Percentiles rank a stretch among this genome's conserved stretches.
Conservation (phyloP, 352 stramenopile genomes). For the Globisporangium parvum region DNA sequence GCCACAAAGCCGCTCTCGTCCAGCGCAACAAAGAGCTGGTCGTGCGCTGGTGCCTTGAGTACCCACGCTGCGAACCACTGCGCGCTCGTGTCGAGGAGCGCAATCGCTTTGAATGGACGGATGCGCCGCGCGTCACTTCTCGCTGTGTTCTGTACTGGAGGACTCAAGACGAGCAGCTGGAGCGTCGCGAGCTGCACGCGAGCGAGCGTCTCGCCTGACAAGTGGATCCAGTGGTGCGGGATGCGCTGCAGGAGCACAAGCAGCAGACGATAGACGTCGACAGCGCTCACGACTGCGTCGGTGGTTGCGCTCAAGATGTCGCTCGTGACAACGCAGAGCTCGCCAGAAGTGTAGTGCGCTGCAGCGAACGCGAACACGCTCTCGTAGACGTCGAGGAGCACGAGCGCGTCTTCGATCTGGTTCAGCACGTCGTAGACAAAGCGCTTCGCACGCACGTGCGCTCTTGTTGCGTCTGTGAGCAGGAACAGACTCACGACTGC, state of each 20-base stretch:
- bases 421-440: conserved; percentile 35
- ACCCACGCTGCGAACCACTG: conserved; percentile 49
- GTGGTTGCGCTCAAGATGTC: conserved; percentile 10
- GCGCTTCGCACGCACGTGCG: conserved; percentile 16
- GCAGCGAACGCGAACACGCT: conserved; percentile 41
- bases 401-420: conserved; percentile 35
- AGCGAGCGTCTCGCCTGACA: conserved; percentile 35
- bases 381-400: conserved; percentile 49
- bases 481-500: conserved; percentile 32
- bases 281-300: conserved; percentile 3
- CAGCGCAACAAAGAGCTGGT: conserved; percentile 31
- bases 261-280: conserved; percentile 44
- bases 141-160: conserved; percentile 10
- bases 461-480: conserved; percentile 10
- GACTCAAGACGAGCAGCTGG: conserved; percentile 35
- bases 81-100: conserved; percentile 23
- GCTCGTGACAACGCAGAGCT: conserved; percentile 23
- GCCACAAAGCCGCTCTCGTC: conserved; percentile 28
- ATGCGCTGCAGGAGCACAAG: conserved; percentile 25
- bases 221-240: conserved; percentile 53
- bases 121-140: conserved; percentile 17
- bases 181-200: conserved; percentile 35
- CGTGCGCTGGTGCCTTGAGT: conserved; percentile 23
- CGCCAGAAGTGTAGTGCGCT: conserved; percentile 13
- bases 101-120: conserved; percentile 25